Conservation (phyloP, 176 grass and related monocot species). For the Musa beccarii region DNA sequence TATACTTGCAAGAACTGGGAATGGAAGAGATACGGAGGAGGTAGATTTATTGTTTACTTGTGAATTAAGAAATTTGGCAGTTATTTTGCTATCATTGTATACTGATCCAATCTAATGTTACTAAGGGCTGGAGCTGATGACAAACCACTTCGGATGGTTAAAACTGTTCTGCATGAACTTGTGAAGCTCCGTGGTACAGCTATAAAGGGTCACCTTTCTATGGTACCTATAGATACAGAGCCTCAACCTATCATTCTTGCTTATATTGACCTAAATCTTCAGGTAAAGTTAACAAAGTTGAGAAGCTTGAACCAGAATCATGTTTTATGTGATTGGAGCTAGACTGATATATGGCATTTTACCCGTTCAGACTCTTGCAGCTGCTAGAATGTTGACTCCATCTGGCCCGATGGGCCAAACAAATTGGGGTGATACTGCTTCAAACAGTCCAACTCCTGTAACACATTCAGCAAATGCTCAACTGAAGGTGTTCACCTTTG, state of each 20-base stretch:
- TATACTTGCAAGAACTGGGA: conserved; percentile 94
- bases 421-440: conserved; percentile 81
- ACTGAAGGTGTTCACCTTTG: conserved; percentile 52
- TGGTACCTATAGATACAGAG: conserved; percentile 98
- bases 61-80: background rate
- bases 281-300: conserved; percentile 33
- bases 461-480: conserved; percentile 74
- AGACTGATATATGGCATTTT: conserved; percentile 19
- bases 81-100: background rate
- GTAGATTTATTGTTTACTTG: conserved; percentile 23
- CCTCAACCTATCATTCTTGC: conserved; percentile 99
- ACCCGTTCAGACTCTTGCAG: conserved; percentile 67
- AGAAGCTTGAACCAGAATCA: background rate
- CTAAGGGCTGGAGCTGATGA: conserved; percentile 94
- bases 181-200: conserved; percentile 95
- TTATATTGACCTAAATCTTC: conserved; percentile 98
- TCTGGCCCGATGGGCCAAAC: conserved; percentile 85
- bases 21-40: conserved; percentile 99
- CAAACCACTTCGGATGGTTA: conserved; percentile 96
- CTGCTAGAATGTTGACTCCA: conserved; percentile 96
- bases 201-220: conserved; percentile 98
- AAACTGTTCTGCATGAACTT: conserved; percentile 98
- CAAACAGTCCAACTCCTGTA: conserved; percentile 65
- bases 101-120: background rate
- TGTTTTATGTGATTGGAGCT: conserved; percentile 8